phyloP scores from a whole-genome alignment of 2,329 filamentous ascomycete genomes.

The Calycina herbarum region DNA sequence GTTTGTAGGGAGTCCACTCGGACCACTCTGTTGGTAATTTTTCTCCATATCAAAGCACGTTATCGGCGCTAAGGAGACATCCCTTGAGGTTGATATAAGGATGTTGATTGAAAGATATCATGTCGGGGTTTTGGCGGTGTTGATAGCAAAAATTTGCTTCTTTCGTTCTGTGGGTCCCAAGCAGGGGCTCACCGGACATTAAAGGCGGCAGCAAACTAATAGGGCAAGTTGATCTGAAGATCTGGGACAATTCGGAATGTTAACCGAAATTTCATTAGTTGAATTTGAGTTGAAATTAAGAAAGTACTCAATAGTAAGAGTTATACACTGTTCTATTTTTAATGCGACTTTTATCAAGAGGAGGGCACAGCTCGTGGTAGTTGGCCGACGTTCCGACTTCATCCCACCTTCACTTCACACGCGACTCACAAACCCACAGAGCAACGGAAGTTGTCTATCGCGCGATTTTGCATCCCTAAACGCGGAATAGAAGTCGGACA shows the following conservation, averaged over 20 bases:
- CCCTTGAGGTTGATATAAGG: not conserved
- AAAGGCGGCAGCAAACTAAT: no score
- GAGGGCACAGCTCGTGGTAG: no score
- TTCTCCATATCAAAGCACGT: not conserved
- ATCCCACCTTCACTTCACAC: no score
- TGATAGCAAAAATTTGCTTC: not conserved
- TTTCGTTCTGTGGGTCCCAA: not conserved
- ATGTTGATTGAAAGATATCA: not conserved
- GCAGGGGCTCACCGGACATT: not conserved
- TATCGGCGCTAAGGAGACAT: not conserved
- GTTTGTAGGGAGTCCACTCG: not conserved
- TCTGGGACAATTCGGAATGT: no score
- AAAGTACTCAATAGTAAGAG: no score
- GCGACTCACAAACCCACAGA: not conserved
- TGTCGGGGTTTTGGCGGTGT: slow-evolving; percentile 1
- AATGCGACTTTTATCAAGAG: no score
- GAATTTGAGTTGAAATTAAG: no score
- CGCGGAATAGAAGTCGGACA: not conserved
- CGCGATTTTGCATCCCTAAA: no score
- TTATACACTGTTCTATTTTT: no score
- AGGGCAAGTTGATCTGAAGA: no score
- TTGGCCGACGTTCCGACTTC: no score
- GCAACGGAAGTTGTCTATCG: not conserved
- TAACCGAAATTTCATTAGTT: no score
- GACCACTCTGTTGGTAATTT: slow-evolving; percentile 1